Evolutionary conservation across 1,284 basidiomycete species (phyloP).

Genomic region (Rhodotorula sp.): DNA sequence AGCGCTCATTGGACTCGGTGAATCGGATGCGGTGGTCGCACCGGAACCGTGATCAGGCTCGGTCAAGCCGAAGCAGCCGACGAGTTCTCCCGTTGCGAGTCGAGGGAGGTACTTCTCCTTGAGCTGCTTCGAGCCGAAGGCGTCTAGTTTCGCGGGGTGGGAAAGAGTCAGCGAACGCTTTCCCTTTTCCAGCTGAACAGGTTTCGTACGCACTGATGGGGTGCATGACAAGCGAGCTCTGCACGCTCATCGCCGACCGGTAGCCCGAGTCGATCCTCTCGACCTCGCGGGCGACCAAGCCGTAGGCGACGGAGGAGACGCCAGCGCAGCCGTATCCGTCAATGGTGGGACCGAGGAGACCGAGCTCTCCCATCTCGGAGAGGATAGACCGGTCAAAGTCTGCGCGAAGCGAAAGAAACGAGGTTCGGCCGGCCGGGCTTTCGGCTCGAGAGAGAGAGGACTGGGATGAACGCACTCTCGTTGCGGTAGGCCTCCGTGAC

Average conservation of each 20-base stretch:
- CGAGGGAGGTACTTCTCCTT: conserved; percentile 86
- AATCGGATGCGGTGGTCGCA: not conserved
- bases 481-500: conserved; percentile 83
- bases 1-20: too few relatives aligned
- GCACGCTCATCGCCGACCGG: conserved; percentile 91
- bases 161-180: not conserved
- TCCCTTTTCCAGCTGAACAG: too few relatives aligned
- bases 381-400: conserved; percentile 77
- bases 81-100: conserved; percentile 79
- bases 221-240: conserved; percentile 97
- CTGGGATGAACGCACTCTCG: conserved; percentile 59
- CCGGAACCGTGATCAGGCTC: conserved; percentile 84
- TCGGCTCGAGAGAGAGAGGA: not conserved
- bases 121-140: conserved; percentile 84
- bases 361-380: conserved; percentile 88
- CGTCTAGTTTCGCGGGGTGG: conserved; percentile 52
- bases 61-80: conserved; percentile 93
- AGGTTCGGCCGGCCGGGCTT: not conserved
- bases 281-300: conserved; percentile 87
- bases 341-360: conserved; percentile 87
- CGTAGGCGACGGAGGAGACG: conserved; percentile 64
- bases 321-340: conserved; percentile 93
- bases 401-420: conserved; percentile 49
- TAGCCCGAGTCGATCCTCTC: conserved; percentile 95
- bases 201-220: conserved; percentile 61